A percentile compares a stretch with the other conserved stretches of the same genome.
Evolutionary conservation across 2,329 filamentous ascomycete species (phyloP).

Genomic region (Microdochium bolleyi): DNA sequence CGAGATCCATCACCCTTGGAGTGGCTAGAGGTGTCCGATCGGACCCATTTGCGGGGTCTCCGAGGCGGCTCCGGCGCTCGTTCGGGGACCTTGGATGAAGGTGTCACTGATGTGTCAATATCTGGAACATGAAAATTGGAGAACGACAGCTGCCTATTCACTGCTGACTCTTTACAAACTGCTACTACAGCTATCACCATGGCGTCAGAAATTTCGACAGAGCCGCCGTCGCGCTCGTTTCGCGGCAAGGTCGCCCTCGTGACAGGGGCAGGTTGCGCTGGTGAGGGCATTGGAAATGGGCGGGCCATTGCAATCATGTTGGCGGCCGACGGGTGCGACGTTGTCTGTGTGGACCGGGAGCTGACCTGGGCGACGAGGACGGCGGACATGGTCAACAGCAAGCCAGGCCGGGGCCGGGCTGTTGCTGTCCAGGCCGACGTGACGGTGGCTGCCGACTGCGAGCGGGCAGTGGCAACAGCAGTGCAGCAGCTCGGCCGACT

Average conservation of each 20-base stretch:
- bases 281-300: conserved; percentile 53
- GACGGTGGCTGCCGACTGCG: conserved; percentile 43
- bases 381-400: conserved; percentile 38
- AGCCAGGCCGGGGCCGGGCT: conserved; percentile 24
- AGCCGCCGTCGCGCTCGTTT: conserved; percentile 27
- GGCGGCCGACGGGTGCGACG: conserved; percentile 47
- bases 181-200: not conserved
- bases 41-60: too few relatives aligned
- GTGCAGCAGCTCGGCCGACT: conserved; percentile 43
- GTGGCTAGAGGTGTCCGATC: too few relatives aligned
- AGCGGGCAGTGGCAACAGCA: conserved; percentile 28
- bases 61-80: too few relatives aligned
- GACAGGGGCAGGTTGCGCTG: conserved; percentile 48
- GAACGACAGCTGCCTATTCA: too few relatives aligned
- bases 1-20: too few relatives aligned
- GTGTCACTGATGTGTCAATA: too few relatives aligned
- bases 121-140: too few relatives aligned
- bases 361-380: conserved; percentile 41
- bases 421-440: conserved; percentile 43
- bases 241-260: conserved; percentile 41
- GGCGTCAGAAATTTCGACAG: conserved; percentile 6
- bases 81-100: too few relatives aligned
- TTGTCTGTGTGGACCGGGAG: conserved; percentile 51
- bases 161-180: too few relatives aligned
- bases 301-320: conserved; percentile 50